Conservation (phyloP, 179 eudicot genomes). For the Patellifolia procumbens region DNA sequence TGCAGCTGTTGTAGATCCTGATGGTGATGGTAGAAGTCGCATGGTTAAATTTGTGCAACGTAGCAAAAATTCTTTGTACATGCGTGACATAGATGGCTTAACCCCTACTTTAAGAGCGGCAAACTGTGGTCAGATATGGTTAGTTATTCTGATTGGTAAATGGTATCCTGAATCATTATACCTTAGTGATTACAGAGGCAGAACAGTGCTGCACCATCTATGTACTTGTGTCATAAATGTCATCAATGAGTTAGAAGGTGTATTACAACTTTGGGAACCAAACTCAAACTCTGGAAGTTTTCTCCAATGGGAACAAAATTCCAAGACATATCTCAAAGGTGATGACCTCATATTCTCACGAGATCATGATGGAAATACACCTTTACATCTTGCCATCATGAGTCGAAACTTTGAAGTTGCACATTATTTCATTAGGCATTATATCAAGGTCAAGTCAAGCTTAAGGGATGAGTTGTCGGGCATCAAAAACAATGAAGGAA, state of each 20-base stretch:
- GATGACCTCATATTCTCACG: neutral
- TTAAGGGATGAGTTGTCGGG: neutral
- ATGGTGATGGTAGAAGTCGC: too few species aligned
- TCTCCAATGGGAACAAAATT: too few species aligned
- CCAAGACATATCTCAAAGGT: too few species aligned
- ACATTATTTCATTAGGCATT: neutral
- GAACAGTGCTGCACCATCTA: conserved; percentile 1
- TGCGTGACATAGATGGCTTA: conserved; percentile 10
- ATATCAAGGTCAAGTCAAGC: neutral
- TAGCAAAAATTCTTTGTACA: neutral
- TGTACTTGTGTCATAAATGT: neutral
- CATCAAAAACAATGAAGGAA: neutral
- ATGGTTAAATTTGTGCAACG: too few species aligned
- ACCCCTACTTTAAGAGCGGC: conserved; percentile 18
- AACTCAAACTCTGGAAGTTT: too few species aligned
- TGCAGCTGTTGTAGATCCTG: too few species aligned
- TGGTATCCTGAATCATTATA: neutral
- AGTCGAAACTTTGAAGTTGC: neutral
- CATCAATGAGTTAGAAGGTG: neutral
- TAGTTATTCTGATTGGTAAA: accelerated
- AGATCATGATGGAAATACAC: conserved; percentile 10
- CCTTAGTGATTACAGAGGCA: neutral
- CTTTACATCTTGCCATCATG: neutral
- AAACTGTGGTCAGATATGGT: neutral
- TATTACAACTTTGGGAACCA: neutral